Base-by-base conservation (phyloP, 768 basidiomycete genomes). In the Cytidiella melzeri region DNA sequence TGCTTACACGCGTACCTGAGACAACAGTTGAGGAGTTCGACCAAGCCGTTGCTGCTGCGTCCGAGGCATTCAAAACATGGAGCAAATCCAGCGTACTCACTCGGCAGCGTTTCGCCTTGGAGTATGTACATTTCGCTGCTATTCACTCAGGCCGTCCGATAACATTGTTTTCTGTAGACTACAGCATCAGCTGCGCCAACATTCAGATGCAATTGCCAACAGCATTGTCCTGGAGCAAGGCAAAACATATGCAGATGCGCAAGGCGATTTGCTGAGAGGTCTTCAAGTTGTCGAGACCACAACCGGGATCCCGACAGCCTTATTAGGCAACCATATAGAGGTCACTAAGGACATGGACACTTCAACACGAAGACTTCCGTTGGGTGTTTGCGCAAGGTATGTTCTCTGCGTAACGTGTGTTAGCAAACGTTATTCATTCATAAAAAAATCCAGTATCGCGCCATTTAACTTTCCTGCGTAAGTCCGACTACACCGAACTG, bases 301-400 rank as follows among this genome's bases (percentile, higher is more conserved):
- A 15, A 76, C 81, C 44, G 85, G 83, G 25, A 84, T 92, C 56
- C 91, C 95, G 0, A 84, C 83, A 0, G 86, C 80, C 10, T 68
- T 97, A n/a, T 70, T 95, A 19, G 94, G 91, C 2, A 89, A 95
- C 50, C 92, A 93, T 64, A 69, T 96, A 40, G 95, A 98, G 75
- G 88, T 97, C 18, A 88, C 87, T 68, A 92, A 83, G 65, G 94
- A 96, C 64, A 97, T 97, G 94, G 94, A 97, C 62, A 96, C 94
- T 2, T 82, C 89, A 52, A 83, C 87, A 13, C 79, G 93, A 43
- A 80, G 81, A 56, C 67, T 91, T 15, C 91, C 94, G 2, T 72
- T 97, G 4, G 94, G 94, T 47, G 92, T 98, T 26, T 88, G 85
- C 54, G 92, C 85, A 39, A 76, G 77, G 76, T 75, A 47, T 44